Evolutionary conservation across 768 basidiomycete genomes (phyloP).

Genomic region (Pholiota conissans): DNA sequence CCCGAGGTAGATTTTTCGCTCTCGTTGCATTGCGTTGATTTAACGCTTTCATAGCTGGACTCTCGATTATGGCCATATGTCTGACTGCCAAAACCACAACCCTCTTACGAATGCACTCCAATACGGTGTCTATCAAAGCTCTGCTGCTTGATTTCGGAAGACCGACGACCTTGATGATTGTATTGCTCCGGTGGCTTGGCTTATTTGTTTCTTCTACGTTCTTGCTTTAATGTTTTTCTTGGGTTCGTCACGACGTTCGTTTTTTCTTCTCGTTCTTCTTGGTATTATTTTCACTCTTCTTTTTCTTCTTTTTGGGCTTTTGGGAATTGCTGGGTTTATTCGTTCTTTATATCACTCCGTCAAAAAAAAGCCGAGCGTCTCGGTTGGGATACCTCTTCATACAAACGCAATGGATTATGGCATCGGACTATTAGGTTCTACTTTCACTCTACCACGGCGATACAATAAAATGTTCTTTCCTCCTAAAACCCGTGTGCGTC

Average conservation of each 20-base stretch:
- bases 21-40: not conserved
- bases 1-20: not conserved
- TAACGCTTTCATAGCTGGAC: not conserved
- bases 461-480: not conserved
- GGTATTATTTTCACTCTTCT: not conserved
- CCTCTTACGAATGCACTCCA: not conserved
- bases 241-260: not conserved
- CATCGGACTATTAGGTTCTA: not conserved
- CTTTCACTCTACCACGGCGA: not conserved
- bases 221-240: not conserved
- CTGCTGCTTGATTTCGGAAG: constrained; percentile 1
- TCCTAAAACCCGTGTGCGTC: no score
- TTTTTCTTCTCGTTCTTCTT: not conserved
- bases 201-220: not conserved
- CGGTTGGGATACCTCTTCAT: not conserved
- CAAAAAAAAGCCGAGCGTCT: no score
- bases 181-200: not conserved
- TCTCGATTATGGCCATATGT: not conserved
- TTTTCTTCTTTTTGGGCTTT: not conserved
- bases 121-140: constrained; percentile 1
- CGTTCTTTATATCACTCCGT: no score
- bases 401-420: not conserved
- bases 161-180: not conserved
- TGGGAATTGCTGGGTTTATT: not conserved
- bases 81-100: not conserved